phyloP scores from a whole-genome alignment of 805 yeast species.

The Saitoella complicata region DNA sequence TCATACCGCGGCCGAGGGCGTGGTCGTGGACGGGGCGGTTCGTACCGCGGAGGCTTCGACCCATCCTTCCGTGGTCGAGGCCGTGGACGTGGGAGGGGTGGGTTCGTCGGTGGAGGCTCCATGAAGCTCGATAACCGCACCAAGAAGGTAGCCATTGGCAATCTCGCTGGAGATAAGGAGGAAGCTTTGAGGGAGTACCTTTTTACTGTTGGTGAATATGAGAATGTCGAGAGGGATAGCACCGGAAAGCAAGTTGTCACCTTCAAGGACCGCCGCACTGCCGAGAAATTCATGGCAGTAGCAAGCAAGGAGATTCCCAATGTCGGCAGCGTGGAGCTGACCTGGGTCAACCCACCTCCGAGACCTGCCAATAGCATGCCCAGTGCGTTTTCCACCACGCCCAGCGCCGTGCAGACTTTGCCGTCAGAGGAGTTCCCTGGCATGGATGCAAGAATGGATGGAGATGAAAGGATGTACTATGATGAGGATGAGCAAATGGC shows the following conservation, averaged over 20 bases:
- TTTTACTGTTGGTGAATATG: constrained; percentile 16
- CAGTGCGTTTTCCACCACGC: too few relatives aligned
- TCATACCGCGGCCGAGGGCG: constrained; percentile 14
- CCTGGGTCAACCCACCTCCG: too few relatives aligned
- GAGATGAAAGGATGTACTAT: too few relatives aligned
- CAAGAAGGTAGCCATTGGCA: constrained; percentile 20
- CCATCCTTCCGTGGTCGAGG: constrained; percentile 14
- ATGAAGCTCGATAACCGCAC: constrained; percentile 25
- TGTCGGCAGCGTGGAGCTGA: too few relatives aligned
- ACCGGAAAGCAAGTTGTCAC: constrained; percentile 12
- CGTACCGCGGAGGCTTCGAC: constrained; percentile 10
- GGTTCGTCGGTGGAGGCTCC: constrained; percentile 14
- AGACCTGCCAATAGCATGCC: too few relatives aligned
- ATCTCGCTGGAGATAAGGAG: constrained; percentile 18
- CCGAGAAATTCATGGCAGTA: constrained; percentile 20
- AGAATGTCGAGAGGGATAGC: constrained; percentile 11
- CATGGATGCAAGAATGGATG: too few relatives aligned
- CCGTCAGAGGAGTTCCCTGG: too few relatives aligned
- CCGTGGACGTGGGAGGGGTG: constrained; percentile 12
- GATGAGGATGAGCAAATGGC: too few relatives aligned
- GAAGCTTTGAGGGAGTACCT: constrained; percentile 21
- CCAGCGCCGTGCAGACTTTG: too few relatives aligned
- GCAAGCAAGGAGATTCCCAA: too few relatives aligned
- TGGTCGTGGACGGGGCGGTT: constrained; percentile 5
- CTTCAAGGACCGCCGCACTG: constrained; percentile 23